Conservation (phyloP, 108 stramenopile genomes). For the Skeletonema potamos region DNA sequence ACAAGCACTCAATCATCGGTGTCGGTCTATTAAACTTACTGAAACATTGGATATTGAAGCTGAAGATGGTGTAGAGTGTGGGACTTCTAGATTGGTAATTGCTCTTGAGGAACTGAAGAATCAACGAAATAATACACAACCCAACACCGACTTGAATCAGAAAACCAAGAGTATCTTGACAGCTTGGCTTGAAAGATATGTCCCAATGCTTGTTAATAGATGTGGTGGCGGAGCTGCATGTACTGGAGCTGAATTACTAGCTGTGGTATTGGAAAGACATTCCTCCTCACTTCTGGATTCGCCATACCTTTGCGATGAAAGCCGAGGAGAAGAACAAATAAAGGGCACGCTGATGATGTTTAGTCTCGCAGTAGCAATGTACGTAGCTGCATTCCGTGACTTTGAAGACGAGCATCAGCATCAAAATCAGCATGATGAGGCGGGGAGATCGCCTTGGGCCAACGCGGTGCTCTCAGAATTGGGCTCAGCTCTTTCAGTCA, state of each 20-base stretch:
- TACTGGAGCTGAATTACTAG: slow-evolving; percentile 14
- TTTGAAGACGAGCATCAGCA: slow-evolving; percentile 17
- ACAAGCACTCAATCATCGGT: slow-evolving; percentile 35
- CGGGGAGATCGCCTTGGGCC: slow-evolving; percentile 25
- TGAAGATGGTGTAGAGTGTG: slow-evolving; percentile 40
- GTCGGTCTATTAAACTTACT: slow-evolving; percentile 29
- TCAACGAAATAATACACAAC: neutral
- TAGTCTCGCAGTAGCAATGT: slow-evolving; percentile 46
- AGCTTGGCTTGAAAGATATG: slow-evolving; percentile 34
- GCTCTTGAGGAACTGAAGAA: slow-evolving; percentile 30
- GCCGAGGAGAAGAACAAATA: slow-evolving; percentile 53
- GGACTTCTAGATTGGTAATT: slow-evolving; percentile 20
- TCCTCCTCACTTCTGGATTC: slow-evolving; percentile 4
- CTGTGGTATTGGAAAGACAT: slow-evolving; percentile 19
- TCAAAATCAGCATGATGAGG: neutral
- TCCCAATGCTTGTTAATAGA: slow-evolving; percentile 29
- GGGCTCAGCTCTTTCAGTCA: slow-evolving; percentile 59
- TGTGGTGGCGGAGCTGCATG: slow-evolving; percentile 11
- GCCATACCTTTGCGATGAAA: neutral
- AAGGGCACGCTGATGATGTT: slow-evolving; percentile 70
- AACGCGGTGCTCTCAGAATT: slow-evolving; percentile 59
- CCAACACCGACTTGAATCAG: neutral
- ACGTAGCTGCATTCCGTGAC: slow-evolving; percentile 25
- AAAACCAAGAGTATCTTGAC: slow-evolving; percentile 12
- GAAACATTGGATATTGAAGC: slow-evolving; percentile 43